A percentile compares a stretch with the other conserved stretches of the same genome.
Conservation (phyloP, 768 basidiomycete species). For the Mycena sanguinolenta region DNA sequence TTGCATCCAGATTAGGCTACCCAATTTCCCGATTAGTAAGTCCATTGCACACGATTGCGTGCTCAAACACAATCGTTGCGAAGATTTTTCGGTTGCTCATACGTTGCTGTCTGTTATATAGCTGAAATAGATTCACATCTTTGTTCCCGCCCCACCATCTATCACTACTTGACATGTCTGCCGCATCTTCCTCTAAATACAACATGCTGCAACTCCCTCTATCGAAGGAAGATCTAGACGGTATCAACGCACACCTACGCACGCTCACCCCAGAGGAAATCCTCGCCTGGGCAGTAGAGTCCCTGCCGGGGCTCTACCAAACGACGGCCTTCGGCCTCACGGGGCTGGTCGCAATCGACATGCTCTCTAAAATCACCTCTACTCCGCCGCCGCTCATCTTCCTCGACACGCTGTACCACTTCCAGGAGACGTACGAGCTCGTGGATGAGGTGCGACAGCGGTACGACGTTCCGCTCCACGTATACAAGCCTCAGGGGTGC, state of each 20-base stretch:
- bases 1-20: slow-evolving; percentile 9
- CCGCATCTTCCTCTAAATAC: slow-evolving; percentile 38
- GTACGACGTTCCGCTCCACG: slow-evolving; percentile 80
- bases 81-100: background rate
- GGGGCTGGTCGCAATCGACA: slow-evolving; percentile 93
- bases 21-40: slow-evolving; percentile 12
- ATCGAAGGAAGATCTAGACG: slow-evolving; percentile 66
- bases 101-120: slow-evolving; percentile 29
- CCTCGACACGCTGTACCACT: slow-evolving; percentile 97
- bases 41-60: slow-evolving; percentile 14
- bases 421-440: slow-evolving; percentile 91
- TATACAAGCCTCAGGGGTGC: slow-evolving; percentile 85
- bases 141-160: slow-evolving; percentile 24
- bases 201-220: slow-evolving; percentile 66
- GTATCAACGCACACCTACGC: slow-evolving; percentile 82
- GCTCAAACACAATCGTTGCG: slow-evolving; percentile 14
- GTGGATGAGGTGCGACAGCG: slow-evolving; percentile 83
- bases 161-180: background rate
- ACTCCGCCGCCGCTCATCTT: slow-evolving; percentile 90
- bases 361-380: slow-evolving; percentile 87
- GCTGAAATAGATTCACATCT: background rate
- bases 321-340: slow-evolving; percentile 98
- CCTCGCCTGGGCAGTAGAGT: slow-evolving; percentile 84
- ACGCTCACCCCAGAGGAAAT: slow-evolving; percentile 85
- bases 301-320: slow-evolving; percentile 87